Percentiles rank a stretch among this genome's conserved stretches.
Conservation (phyloP, 331 rosid genomes). For the Pyrus hybrid region DNA sequence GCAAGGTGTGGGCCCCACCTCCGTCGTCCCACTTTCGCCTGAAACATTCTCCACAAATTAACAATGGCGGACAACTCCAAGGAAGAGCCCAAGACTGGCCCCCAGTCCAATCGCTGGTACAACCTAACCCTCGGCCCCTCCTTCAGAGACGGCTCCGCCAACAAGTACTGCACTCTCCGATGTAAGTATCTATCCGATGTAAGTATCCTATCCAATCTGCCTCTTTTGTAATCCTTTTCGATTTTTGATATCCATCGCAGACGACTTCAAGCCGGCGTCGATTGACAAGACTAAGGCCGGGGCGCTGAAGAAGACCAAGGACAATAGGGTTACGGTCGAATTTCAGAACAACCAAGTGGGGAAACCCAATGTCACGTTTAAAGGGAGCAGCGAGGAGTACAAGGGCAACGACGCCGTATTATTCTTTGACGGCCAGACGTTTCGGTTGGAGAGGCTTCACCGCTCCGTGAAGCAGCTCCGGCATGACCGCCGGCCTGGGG, state of each 20-base stretch:
- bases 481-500: slow-evolving; percentile 76
- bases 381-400: slow-evolving; percentile 81
- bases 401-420: slow-evolving; percentile 78
- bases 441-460: slow-evolving; percentile 71
- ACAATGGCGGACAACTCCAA: slow-evolving; percentile 54
- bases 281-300: slow-evolving; percentile 78
- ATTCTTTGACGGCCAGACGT: slow-evolving; percentile 71
- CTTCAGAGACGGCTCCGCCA: slow-evolving; percentile 69
- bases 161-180: slow-evolving; percentile 78
- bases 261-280: slow-evolving; percentile 94
- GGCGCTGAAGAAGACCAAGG: slow-evolving; percentile 71
- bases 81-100: slow-evolving; percentile 85
- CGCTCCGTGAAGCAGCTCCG: slow-evolving; percentile 78
- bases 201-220: too few species aligned
- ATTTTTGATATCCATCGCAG: slow-evolving; percentile 27
- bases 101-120: slow-evolving; percentile 75
- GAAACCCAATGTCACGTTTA: slow-evolving; percentile 81
- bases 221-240: background rate
- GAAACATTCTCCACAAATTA: background rate
- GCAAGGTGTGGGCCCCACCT: background rate
- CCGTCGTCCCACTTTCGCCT: background rate
- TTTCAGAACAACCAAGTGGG: slow-evolving; percentile 84
- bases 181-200: slow-evolving; percentile 33
- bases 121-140: slow-evolving; percentile 73
- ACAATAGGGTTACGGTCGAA: slow-evolving; percentile 73